Conservation (phyloP, 2,329 filamentous ascomycete species). For the Diaporthe citrichinensis region DNA sequence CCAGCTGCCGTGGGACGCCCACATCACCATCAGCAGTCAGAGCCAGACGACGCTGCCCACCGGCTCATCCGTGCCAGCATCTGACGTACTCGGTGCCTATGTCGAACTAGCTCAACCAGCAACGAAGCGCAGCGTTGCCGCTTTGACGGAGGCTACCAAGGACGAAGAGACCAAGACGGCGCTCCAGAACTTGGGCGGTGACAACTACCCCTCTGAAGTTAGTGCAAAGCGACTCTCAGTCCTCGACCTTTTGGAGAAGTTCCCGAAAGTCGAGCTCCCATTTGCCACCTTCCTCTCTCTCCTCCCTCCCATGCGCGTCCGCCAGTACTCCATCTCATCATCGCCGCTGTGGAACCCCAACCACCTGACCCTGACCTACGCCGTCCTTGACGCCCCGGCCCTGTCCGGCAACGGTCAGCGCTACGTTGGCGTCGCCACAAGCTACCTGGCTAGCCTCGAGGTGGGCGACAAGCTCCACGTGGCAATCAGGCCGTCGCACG, state of each 20-base stretch:
- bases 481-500: conserved; percentile 60
- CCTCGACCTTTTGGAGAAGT: conserved; percentile 73
- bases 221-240: conserved; percentile 66
- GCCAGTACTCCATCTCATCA: conserved; percentile 76
- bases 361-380: conserved; percentile 75
- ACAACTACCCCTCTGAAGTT: conserved; percentile 56
- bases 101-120: conserved; percentile 80
- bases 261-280: conserved; percentile 65
- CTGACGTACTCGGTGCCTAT: conserved; percentile 76
- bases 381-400: conserved; percentile 72
- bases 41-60: conserved; percentile 67
- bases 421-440: conserved; percentile 71
- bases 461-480: conserved; percentile 62
- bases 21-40: conserved; percentile 69
- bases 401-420: conserved; percentile 61
- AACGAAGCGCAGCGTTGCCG: conserved; percentile 66
- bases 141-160: conserved; percentile 62
- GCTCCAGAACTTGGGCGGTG: conserved; percentile 55
- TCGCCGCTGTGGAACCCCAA: conserved; percentile 73
- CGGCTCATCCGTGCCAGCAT: conserved; percentile 69
- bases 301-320: conserved; percentile 71
- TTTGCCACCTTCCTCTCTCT: conserved; percentile 73
- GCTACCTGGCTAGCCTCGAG: conserved; percentile 67
- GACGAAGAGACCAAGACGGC: conserved; percentile 58
- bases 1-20: conserved; percentile 76